phyloP scores from a whole-genome alignment of 495 filamentous ascomycete species.

The Penicillium flavigenum region DNA sequence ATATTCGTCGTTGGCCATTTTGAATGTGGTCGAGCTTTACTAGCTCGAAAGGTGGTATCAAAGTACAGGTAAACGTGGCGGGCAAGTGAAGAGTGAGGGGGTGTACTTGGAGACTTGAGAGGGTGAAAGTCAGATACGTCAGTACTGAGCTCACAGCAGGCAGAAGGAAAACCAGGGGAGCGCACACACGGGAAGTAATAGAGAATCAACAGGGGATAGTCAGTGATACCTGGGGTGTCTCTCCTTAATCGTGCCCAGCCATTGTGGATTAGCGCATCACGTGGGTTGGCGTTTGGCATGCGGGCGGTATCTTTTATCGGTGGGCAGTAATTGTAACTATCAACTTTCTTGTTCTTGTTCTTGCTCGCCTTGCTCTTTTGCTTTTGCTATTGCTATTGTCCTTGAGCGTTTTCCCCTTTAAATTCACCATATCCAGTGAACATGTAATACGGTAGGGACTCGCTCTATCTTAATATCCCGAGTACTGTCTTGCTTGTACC shows the following conservation, averaged over 20 bases:
- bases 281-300: constrained; percentile 22
- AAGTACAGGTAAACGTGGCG: constrained; percentile 26
- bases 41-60: constrained; percentile 19
- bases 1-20: constrained; percentile 99
- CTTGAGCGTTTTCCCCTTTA: background rate
- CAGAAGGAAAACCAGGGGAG: constrained; percentile 19
- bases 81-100: constrained; percentile 15
- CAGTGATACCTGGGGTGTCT: constrained; percentile 32
- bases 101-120: background rate
- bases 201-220: constrained; percentile 30
- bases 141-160: background rate
- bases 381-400: background rate
- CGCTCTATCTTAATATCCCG: background rate
- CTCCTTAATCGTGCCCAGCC: constrained; percentile 19
- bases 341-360: background rate
- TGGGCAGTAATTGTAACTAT: constrained; percentile 4
- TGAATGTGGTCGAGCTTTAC: constrained; percentile 17
- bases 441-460: background rate
- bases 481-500: background rate
- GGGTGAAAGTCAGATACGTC: background rate
- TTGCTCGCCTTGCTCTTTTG: background rate
- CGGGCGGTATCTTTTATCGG: constrained; percentile 6
- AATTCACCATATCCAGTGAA: background rate
- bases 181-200: constrained; percentile 27
- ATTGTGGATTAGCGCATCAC: constrained; percentile 33